Evolutionary conservation across 805 yeast genomes (phyloP).

Genomic region (Zygotorulaspora sp.): DNA sequence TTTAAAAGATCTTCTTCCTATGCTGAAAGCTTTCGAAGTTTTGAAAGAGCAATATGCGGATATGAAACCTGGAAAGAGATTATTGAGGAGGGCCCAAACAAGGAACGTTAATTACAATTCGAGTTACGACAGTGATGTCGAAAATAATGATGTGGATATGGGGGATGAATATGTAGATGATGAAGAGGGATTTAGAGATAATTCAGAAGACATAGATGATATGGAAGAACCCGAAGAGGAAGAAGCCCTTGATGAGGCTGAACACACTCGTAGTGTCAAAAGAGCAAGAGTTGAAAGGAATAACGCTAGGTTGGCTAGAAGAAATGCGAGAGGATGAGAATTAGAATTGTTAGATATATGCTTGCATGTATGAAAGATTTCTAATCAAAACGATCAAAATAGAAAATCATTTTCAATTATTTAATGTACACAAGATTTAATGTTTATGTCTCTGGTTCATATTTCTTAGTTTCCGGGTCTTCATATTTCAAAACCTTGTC

Average conservation of each 20-base stretch:
- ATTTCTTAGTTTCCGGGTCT: slow-evolving; percentile 8
- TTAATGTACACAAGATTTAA: no score
- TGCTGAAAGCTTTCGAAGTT: slow-evolving; percentile 61
- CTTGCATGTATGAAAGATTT: no score
- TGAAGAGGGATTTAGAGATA: slow-evolving; percentile 12
- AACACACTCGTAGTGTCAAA: slow-evolving; percentile 11
- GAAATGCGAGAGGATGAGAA: slow-evolving; percentile 11
- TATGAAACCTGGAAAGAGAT: slow-evolving; percentile 28
- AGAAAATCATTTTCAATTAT: no score
- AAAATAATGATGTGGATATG: slow-evolving; percentile 16
- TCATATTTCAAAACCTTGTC: slow-evolving; percentile 35
- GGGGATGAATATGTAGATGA: slow-evolving; percentile 18
- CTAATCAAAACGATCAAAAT: no score
- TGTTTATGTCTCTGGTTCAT: not conserved
- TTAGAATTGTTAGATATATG: no score
- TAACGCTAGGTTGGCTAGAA: slow-evolving; percentile 11
- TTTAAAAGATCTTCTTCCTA: slow-evolving; percentile 22
- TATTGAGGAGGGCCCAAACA: slow-evolving; percentile 30
- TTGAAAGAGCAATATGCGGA: slow-evolving; percentile 55
- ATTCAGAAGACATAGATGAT: slow-evolving; percentile 16
- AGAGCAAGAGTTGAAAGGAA: slow-evolving; percentile 13
- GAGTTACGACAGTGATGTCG: slow-evolving; percentile 15
- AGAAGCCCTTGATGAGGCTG: slow-evolving; percentile 10
- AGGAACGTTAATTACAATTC: slow-evolving; percentile 19
- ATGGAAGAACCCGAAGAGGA: slow-evolving; percentile 14